These are phyloP conservation scores for Nicotiana tomentosiformis DNA, from an alignment of 257 asterid species.

Conservation along the genomic window DNA sequence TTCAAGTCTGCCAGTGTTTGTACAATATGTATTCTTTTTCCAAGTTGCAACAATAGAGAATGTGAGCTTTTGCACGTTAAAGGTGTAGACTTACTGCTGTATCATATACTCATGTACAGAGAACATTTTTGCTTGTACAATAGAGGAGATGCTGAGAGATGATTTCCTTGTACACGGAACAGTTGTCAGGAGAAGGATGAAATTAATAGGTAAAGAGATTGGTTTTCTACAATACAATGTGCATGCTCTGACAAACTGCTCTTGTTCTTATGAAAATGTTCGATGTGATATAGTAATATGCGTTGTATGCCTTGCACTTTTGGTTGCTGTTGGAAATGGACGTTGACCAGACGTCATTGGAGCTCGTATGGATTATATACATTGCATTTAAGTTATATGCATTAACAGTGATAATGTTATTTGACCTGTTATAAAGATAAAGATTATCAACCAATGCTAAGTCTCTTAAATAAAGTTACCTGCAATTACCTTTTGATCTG, in stretches of 20 bases:
- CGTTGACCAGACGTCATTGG: no score
- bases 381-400: no score
- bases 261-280: not conserved
- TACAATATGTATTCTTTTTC: slow-evolving; percentile 10
- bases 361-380: no score
- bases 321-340: no score
- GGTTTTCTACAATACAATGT: not conserved
- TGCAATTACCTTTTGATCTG: no score
- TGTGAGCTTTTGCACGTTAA: not conserved
- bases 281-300: not conserved
- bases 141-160: slow-evolving; percentile 7
- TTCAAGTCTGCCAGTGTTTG: slow-evolving; percentile 1
- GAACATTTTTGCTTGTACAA: slow-evolving; percentile 12
- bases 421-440: no score
- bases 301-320: not conserved
- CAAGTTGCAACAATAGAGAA: not conserved
- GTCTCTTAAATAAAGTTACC: no score
- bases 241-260: not conserved
- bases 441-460: no score
- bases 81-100: not conserved
- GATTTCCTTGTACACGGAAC: slow-evolving; percentile 6
- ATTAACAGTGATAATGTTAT: no score
- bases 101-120: slow-evolving; percentile 5
- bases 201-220: not conserved
- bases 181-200: not conserved